Conservation (phyloP, 768 basidiomycete species). For the Myochromella boudieri region DNA sequence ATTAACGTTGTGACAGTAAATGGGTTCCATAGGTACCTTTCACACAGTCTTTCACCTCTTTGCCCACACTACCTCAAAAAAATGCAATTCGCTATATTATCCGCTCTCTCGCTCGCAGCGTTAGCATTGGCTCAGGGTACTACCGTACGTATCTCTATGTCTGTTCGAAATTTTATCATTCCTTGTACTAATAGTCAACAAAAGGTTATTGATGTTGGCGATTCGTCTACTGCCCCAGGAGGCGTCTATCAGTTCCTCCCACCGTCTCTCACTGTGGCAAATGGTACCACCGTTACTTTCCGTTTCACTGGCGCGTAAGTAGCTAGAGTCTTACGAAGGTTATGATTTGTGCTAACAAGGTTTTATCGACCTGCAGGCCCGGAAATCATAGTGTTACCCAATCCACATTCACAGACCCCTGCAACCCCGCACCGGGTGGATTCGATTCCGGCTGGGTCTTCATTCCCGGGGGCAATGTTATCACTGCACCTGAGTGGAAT, state of each 20-base stretch:
- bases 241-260: slow-evolving; percentile 50
- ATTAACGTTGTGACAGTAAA: too few relatives aligned
- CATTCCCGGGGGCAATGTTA: slow-evolving; percentile 28
- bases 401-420: slow-evolving; percentile 45
- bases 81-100: slow-evolving; percentile 11
- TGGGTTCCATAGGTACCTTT: too few relatives aligned
- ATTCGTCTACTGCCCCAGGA: slow-evolving; percentile 21
- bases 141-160: slow-evolving; percentile 1
- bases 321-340: background rate
- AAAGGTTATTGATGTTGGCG: slow-evolving; percentile 40
- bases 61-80: background rate
- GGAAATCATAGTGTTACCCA: slow-evolving; percentile 59
- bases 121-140: slow-evolving; percentile 24
- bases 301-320: slow-evolving; percentile 45
- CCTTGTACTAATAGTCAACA: slow-evolving; percentile 10
- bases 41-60: too few relatives aligned
- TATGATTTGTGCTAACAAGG: too few relatives aligned
- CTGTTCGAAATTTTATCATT: background rate
- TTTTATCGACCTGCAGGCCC: too few relatives aligned
- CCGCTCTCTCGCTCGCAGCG: slow-evolving; percentile 12
- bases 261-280: slow-evolving; percentile 35
- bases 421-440: slow-evolving; percentile 42
- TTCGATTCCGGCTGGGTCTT: slow-evolving; percentile 56
- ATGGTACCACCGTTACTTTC: slow-evolving; percentile 50
- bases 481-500: slow-evolving; percentile 41